phyloP scores from a whole-genome alignment of 768 basidiomycete genomes.

The Candolleomyces eurysporus region DNA sequence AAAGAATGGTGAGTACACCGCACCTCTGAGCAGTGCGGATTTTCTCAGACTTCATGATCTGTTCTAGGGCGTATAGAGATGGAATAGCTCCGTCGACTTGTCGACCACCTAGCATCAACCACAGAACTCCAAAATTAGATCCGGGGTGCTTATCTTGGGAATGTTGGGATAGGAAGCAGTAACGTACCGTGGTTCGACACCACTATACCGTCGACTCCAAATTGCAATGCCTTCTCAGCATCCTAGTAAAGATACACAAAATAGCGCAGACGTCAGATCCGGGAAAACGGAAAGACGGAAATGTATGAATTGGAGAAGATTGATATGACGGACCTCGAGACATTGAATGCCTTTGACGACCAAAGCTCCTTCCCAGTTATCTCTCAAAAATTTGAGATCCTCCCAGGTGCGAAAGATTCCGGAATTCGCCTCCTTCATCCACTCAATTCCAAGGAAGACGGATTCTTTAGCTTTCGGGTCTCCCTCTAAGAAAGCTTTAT shows the following conservation, averaged over 20 bases:
- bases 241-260: constrained; percentile 34
- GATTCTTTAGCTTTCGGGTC: constrained; percentile 42
- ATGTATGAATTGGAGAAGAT: neutral
- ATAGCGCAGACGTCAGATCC: neutral
- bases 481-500: constrained; percentile 40
- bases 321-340: constrained; percentile 43
- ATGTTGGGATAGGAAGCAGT: neutral
- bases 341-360: constrained; percentile 77
- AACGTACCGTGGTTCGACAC: constrained; percentile 76
- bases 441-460: constrained; percentile 53
- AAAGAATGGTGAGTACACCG: constrained; percentile 67
- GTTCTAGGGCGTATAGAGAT: constrained; percentile 68
- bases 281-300: neutral
- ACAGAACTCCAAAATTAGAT: neutral
- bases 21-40: constrained; percentile 54
- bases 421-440: constrained; percentile 62
- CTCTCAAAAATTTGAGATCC: constrained; percentile 62
- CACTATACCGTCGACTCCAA: constrained; percentile 68
- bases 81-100: constrained; percentile 79
- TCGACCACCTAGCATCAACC: constrained; percentile 50
- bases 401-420: constrained; percentile 70
- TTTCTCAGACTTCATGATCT: constrained; percentile 61
- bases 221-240: constrained; percentile 65
- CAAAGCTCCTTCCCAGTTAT: constrained; percentile 77
- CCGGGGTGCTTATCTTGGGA: neutral